phyloP scores from a whole-genome alignment of 495 filamentous ascomycete genomes.

The Penicillium turbatum region DNA sequence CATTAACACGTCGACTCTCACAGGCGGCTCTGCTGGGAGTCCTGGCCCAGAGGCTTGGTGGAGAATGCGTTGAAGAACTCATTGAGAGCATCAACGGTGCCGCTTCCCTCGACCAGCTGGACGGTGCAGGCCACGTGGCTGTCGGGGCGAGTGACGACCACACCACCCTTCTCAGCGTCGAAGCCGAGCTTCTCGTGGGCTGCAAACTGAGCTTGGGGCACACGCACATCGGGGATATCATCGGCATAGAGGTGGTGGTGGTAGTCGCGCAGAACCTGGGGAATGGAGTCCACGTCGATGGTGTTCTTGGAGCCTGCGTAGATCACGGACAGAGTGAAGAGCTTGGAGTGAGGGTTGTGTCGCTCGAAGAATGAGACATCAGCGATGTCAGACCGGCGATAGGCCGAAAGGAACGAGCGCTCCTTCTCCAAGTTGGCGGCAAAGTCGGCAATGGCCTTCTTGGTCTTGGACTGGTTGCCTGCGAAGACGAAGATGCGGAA shows the following conservation, averaged over 20 bases:
- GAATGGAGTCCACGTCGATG: conserved; percentile 64
- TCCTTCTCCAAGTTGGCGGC: conserved; percentile 58
- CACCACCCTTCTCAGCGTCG: conserved; percentile 64
- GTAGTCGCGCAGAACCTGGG: conserved; percentile 66
- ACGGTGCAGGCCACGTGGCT: conserved; percentile 79
- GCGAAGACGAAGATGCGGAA: conserved; percentile 84
- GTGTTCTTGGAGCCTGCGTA: conserved; percentile 59
- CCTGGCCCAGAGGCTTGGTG: conserved; percentile 40
- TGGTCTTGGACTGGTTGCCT: conserved; percentile 57
- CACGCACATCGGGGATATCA: conserved; percentile 68
- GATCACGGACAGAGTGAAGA: conserved; percentile 73
- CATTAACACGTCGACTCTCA: conserved; percentile 21
- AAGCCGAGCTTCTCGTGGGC: conserved; percentile 88
- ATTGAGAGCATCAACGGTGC: conserved; percentile 77
- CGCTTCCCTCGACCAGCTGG: conserved; percentile 65
- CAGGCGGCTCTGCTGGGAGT: conserved; percentile 38
- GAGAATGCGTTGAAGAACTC: conserved; percentile 72
- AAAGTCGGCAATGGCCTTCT: conserved; percentile 63
- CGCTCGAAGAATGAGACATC: conserved; percentile 71
- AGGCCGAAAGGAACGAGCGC: conserved; percentile 64
- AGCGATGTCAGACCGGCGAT: conserved; percentile 56
- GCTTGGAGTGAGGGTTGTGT: conserved; percentile 76
- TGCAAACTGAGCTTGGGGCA: conserved; percentile 62
- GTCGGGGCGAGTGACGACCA: conserved; percentile 81
- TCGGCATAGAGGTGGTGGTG: conserved; percentile 82